These are phyloP conservation scores for Leptomonas pyrrhocoris DNA, from an alignment of 208 protist genomes.

Conservation along the genomic window DNA sequence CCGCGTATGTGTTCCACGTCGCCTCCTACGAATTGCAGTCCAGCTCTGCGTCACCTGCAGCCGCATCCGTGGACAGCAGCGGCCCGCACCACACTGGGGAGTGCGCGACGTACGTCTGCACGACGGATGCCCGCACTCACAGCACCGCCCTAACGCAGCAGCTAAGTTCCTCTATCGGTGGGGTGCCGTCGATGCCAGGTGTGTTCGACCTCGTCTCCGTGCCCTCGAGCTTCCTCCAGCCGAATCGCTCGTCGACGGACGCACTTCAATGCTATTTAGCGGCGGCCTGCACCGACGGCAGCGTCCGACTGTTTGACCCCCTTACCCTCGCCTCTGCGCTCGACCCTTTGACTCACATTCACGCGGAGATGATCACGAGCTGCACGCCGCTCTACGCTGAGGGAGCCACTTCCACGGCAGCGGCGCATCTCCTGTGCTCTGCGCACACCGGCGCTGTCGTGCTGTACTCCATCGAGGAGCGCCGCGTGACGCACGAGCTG, in stretches of 20 bases:
- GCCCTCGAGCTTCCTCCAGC: slow-evolving; percentile 11
- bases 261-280: slow-evolving; percentile 22
- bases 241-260: not conserved
- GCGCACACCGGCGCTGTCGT: slow-evolving; percentile 68
- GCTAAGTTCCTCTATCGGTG: not conserved
- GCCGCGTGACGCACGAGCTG: slow-evolving; percentile 33
- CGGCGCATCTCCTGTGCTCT: slow-evolving; percentile 58
- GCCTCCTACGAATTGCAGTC: slow-evolving; percentile 52
- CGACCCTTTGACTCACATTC: slow-evolving; percentile 41
- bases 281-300: slow-evolving; percentile 73
- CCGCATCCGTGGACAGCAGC: not conserved
- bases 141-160: not conserved
- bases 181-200: slow-evolving; percentile 46
- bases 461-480: slow-evolving; percentile 43
- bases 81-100: slow-evolving; percentile 25
- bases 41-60: not conserved
- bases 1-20: not conserved
- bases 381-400: slow-evolving; percentile 50
- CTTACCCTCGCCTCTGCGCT: slow-evolving; percentile 18
- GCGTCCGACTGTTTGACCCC: slow-evolving; percentile 50
- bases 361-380: slow-evolving; percentile 80
- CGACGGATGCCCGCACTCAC: not conserved
- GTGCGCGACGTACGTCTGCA: slow-evolving; percentile 14
- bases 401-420: not conserved
- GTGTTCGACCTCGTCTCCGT: slow-evolving; percentile 65